Evolutionary conservation across 208 protist species (phyloP).

Genomic region (Lotmaria passim): DNA sequence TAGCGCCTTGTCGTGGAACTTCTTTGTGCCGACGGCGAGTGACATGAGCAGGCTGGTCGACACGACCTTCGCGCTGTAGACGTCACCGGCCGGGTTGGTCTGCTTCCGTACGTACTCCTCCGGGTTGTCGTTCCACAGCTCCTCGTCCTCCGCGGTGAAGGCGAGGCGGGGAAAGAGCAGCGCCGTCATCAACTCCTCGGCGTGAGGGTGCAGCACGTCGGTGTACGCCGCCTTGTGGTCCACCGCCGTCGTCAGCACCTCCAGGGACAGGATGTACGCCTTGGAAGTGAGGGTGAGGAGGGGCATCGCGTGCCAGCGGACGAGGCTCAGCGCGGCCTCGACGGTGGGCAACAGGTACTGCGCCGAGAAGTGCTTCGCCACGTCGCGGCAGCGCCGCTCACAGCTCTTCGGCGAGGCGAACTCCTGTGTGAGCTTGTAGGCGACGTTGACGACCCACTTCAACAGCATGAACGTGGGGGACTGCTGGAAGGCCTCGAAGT

Average conservation of each 20-base stretch:
- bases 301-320: conserved; percentile 74
- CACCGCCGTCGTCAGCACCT: conserved; percentile 64
- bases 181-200: conserved; percentile 71
- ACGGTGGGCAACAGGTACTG: conserved; percentile 47
- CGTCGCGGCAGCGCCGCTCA: conserved; percentile 56
- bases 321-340: conserved; percentile 58
- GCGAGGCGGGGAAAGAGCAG: conserved; percentile 90
- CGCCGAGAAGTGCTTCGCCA: conserved; percentile 59
- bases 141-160: conserved; percentile 82
- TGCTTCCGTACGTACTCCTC: conserved; percentile 92
- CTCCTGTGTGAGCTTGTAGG: conserved; percentile 64
- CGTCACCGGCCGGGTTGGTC: conserved; percentile 72
- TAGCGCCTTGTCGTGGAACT: conserved; percentile 70
- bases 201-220: conserved; percentile 56
- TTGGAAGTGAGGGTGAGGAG: conserved; percentile 73
- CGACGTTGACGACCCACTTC: conserved; percentile 66
- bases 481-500: conserved; percentile 62
- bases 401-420: conserved; percentile 67
- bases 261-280: conserved; percentile 83
- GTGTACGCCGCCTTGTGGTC: conserved; percentile 50
- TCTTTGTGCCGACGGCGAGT: conserved; percentile 55
- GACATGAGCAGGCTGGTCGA: conserved; percentile 75
- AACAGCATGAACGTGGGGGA: conserved; percentile 61
- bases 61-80: conserved; percentile 84
- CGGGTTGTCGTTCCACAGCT: conserved; percentile 90